Evolutionary conservation across 306 rosid species (phyloP).

Genomic region (Cicer arietinum): DNA sequence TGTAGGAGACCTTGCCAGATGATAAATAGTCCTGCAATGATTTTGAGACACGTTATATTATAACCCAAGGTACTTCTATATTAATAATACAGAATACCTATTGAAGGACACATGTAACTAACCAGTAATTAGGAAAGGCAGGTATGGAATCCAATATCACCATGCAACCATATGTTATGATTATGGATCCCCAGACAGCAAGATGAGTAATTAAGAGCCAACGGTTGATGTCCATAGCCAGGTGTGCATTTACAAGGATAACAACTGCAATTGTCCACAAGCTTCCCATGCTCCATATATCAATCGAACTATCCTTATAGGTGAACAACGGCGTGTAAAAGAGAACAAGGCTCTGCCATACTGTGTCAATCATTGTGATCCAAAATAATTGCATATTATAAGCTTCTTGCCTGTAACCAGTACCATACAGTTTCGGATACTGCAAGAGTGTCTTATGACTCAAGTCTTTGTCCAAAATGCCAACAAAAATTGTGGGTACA

Average conservation of each 20-base stretch:
- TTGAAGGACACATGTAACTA: conserved; percentile 43
- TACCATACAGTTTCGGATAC: conserved; percentile 82
- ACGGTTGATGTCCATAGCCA: conserved; percentile 91
- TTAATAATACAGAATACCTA: conserved; percentile 35
- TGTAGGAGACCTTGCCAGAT: conserved; percentile 68
- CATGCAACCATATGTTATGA: conserved; percentile 87
- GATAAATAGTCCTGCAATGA: conserved; percentile 79
- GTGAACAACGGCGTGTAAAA: conserved; percentile 79
- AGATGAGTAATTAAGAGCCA: conserved; percentile 81
- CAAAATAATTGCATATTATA: conserved; percentile 87
- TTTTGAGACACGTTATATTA: conserved; percentile 41
- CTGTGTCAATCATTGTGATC: conserved; percentile 91
- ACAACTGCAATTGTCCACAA: conserved; percentile 98
- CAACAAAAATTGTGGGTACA: conserved; percentile 91
- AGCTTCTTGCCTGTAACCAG: conserved; percentile 91
- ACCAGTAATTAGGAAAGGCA: conserved; percentile 88
- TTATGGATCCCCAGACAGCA: conserved; percentile 94
- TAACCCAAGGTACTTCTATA: conserved; percentile 16
- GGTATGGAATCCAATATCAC: conserved; percentile 89
- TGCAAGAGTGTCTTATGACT: conserved; percentile 74
- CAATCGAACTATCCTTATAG: conserved; percentile 83
- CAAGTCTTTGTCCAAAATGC: conserved; percentile 89
- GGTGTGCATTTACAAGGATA: conserved; percentile 85
- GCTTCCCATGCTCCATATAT: conserved; percentile 96
- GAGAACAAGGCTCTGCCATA: conserved; percentile 98